Percentiles rank a stretch among this genome's conserved stretches.
Conservation (phyloP, 2,329 filamentous ascomycete genomes). For the Diaporthe amygdali region DNA sequence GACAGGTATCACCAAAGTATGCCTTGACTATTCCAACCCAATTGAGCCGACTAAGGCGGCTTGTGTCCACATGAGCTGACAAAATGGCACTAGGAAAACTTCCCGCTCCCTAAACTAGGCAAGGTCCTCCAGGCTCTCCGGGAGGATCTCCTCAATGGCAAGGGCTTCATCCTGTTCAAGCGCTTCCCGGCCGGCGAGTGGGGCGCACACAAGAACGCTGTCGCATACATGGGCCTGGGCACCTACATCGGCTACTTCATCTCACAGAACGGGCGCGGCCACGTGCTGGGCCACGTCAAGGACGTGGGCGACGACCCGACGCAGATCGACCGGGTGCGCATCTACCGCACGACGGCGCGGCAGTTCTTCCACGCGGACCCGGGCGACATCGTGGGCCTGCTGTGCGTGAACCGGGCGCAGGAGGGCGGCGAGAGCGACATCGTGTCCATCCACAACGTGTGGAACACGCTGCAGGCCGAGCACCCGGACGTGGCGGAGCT, state of each 20-base stretch:
- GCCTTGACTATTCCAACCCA: not conserved
- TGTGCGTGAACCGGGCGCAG: conserved; percentile 79
- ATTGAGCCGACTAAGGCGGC: not conserved
- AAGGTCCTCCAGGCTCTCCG: conserved; percentile 42
- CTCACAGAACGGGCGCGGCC: conserved; percentile 82
- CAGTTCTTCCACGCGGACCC: conserved; percentile 90
- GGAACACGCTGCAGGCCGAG: conserved; percentile 77
- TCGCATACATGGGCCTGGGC: conserved; percentile 89
- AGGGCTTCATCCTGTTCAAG: conserved; percentile 91
- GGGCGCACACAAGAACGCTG: conserved; percentile 79
- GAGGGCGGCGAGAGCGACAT: conserved; percentile 87
- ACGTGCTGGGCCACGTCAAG: conserved; percentile 89
- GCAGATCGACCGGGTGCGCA: conserved; percentile 85
- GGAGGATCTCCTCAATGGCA: conserved; percentile 69
- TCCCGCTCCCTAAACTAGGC: conserved; percentile 48
- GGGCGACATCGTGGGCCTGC: conserved; percentile 79
- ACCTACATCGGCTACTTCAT: conserved; percentile 89
- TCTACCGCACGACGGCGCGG: conserved; percentile 85
- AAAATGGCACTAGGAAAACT: conserved; percentile 39
- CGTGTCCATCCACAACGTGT: conserved; percentile 78
- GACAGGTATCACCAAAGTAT: conserved; percentile 64
- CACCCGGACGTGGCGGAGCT: conserved; percentile 79
- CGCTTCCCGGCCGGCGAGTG: conserved; percentile 78
- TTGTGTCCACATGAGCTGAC: not conserved
- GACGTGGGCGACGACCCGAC: conserved; percentile 82